Percentiles rank a stretch among this genome's conserved stretches.
Evolutionary conservation across 2,329 filamentous ascomycete genomes (phyloP).

Genomic region (Endocalyx cinctus): DNA sequence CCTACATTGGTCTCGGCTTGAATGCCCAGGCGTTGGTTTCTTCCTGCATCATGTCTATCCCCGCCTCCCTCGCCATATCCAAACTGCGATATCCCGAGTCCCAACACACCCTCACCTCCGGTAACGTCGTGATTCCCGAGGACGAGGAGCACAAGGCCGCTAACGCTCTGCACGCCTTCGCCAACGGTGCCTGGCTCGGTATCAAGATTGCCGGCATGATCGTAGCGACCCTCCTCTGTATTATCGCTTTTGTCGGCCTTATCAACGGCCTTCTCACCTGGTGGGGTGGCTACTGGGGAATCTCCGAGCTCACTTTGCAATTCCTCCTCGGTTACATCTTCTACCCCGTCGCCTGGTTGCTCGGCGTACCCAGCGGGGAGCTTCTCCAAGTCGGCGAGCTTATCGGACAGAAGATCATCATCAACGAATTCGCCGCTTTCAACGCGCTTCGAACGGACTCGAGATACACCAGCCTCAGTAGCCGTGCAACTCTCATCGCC

Average conservation of each 20-base stretch:
- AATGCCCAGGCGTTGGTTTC: constrained; percentile 83
- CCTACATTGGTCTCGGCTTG: constrained; percentile 79
- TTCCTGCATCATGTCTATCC: constrained; percentile 93
- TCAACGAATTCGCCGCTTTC: constrained; percentile 80
- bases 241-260: constrained; percentile 64
- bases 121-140: constrained; percentile 74
- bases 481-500: constrained; percentile 73
- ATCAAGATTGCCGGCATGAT: constrained; percentile 76
- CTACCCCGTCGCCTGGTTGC: constrained; percentile 66
- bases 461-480: constrained; percentile 54
- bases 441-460: constrained; percentile 44
- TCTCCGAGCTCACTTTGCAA: constrained; percentile 63
- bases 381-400: constrained; percentile 71
- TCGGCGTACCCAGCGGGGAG: constrained; percentile 62
- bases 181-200: constrained; percentile 70
- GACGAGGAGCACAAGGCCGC: constrained; percentile 70
- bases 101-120: constrained; percentile 79
- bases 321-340: constrained; percentile 67
- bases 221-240: constrained; percentile 64
- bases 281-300: constrained; percentile 68
- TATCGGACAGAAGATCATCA: constrained; percentile 81
- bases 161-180: constrained; percentile 74
- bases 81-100: constrained; percentile 88
- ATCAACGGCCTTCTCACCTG: constrained; percentile 66
- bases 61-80: constrained; percentile 81